Evolutionary conservation across 2,329 filamentous ascomycete genomes (phyloP).

Genomic region (Orbilia blumenaviensis): DNA sequence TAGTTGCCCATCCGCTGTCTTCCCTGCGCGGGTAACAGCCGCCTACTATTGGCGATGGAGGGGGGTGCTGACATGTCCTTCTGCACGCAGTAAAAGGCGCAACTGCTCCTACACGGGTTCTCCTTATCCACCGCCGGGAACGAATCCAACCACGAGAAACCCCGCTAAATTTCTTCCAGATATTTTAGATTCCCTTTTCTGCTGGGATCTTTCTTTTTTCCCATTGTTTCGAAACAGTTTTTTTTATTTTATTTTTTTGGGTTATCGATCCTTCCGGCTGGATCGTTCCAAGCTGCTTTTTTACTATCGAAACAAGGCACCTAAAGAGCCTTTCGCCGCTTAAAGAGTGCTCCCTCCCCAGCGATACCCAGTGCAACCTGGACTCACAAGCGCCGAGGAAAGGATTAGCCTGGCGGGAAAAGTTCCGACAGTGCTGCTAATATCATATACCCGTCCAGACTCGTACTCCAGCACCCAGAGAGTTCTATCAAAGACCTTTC

Average conservation of each 20-base stretch:
- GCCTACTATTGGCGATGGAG: conserved; percentile 49
- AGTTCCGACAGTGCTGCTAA: conserved; percentile 29
- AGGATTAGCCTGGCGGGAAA: conserved; percentile 38
- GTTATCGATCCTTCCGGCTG: conserved; percentile 9
- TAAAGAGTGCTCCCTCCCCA: neutral
- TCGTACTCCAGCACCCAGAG: conserved; percentile 37
- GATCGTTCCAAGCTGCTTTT: neutral
- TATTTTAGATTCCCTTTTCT: conserved; percentile 4
- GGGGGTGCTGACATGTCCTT: conserved; percentile 51
- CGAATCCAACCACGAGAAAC: conserved; percentile 34
- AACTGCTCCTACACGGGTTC: conserved; percentile 36
- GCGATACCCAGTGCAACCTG: neutral
- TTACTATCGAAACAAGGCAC: neutral
- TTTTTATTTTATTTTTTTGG: too few species aligned
- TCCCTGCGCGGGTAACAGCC: conserved; percentile 49
- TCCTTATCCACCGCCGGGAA: conserved; percentile 33
- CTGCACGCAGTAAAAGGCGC: conserved; percentile 49
- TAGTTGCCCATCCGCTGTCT: conserved; percentile 22
- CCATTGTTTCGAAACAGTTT: conserved; percentile 12
- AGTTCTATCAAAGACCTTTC: conserved; percentile 29
- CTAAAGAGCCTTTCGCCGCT: neutral
- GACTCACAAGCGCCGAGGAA: conserved; percentile 39
- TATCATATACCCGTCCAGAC: conserved; percentile 21
- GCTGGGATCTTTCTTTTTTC: neutral
- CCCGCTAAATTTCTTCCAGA: conserved; percentile 48